Evolutionary conservation across 2,329 filamentous ascomycete genomes (phyloP), one percentile per base, ranked within the genome.

Genomic region (Stemphylium beticola): DNA sequence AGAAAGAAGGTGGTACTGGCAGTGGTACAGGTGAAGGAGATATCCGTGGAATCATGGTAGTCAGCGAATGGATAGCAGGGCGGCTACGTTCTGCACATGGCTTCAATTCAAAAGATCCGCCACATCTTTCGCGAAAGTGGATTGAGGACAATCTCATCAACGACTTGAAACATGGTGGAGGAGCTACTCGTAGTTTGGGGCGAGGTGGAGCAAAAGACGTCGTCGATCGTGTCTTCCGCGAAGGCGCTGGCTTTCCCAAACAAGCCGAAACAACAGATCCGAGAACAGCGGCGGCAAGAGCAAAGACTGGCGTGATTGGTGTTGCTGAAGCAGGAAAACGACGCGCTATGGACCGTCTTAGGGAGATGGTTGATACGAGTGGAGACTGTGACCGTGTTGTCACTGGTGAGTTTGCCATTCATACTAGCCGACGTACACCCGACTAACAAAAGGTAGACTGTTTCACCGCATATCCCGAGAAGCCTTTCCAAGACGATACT

Each of bases 401-500:
- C 69, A 87, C 86, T 11, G 83, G 77, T 77, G 69, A 41, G 64
- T 51, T 51, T 34, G 8, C 39, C 10, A 14, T 9, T 29, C 5
- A 4, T 22, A 26, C 6, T 17, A 4, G 5, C 8, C 17, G 7
- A 17, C 1, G 12, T n/a, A 12, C 15, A 26, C 2, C 22, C 18
- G 41, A 18, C 65, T 70, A 44, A 67, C 52, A 49, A 14, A 9
- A 7, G 20, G 10, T 51, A 15, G 90, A 98, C 58, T 88, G 96
- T 65, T 96, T 97, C 69, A 82, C 89, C 18, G 85, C 90, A 62
- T 99, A 96, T 73, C 92, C 93, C 0, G 87, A 86, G 37, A 90
- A 92, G 65, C 87, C 92, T 17, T 99, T 90, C 76, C 96, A 97
- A 77, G 95, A 99, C 73, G 95, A 99, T 74, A 89, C 88, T 0